A percentile compares a stretch with the other conserved stretches of the same genome.
Evolutionary conservation across 1,284 basidiomycete genomes (phyloP).

Genomic region (Tremellales sp.): DNA sequence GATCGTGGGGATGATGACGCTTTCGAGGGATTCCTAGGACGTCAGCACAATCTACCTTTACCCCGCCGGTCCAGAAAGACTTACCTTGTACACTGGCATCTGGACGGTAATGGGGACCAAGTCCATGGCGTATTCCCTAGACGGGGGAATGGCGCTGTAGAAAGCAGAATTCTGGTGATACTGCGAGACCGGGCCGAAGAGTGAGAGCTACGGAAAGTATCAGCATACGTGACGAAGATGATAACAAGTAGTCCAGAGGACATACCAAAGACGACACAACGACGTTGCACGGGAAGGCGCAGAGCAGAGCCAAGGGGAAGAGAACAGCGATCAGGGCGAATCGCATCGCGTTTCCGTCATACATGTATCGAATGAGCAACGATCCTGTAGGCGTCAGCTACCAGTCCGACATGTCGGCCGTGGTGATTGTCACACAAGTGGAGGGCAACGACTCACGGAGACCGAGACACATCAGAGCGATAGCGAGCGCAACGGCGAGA

Average conservation of each 20-base stretch:
- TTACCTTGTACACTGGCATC: conserved; percentile 65
- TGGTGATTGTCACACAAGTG: too few species aligned
- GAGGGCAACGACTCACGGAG: conserved; percentile 10
- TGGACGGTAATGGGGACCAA: conserved; percentile 59
- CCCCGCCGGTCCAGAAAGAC: conserved; percentile 36
- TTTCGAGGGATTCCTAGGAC: conserved; percentile 56
- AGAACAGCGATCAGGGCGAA: conserved; percentile 2
- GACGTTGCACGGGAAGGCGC: conserved; percentile 31
- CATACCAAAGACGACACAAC: conserved; percentile 23
- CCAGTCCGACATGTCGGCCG: neutral
- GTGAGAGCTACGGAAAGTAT: conserved; percentile 23
- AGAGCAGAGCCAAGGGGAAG: conserved; percentile 53
- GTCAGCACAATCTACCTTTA: conserved; percentile 38
- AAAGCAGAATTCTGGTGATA: conserved; percentile 54
- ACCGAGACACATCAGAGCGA: conserved; percentile 5
- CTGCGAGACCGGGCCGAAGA: conserved; percentile 55
- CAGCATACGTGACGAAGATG: too few species aligned
- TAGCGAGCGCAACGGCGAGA: conserved; percentile 1
- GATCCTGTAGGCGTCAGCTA: conserved; percentile 5
- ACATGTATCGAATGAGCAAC: conserved; percentile 6
- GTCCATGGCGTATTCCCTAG: conserved; percentile 22
- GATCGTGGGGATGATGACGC: conserved; percentile 60
- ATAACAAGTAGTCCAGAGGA: conserved; percentile 46
- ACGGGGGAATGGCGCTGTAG: conserved; percentile 52
- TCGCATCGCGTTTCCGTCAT: conserved; percentile 4